phyloP scores from a whole-genome alignment of 495 filamentous ascomycete genomes.

The Hamigera avellanea region DNA sequence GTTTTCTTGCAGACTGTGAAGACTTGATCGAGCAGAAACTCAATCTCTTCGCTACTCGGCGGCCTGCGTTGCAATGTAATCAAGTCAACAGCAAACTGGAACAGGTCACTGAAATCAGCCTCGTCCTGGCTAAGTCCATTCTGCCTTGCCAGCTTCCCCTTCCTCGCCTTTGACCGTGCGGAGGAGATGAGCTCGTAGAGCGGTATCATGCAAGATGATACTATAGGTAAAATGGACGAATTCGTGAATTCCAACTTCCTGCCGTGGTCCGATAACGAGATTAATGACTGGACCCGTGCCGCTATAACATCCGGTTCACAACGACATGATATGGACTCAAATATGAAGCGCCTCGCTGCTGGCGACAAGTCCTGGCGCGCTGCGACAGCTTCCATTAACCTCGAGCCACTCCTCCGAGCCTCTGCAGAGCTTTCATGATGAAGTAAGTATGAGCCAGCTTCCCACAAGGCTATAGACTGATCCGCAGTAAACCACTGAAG shows the following conservation, averaged over 20 bases:
- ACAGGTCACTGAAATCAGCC: constrained; percentile 53
- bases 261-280: constrained; percentile 34
- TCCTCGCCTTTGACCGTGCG: constrained; percentile 33
- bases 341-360: constrained; percentile 20
- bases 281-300: constrained; percentile 27
- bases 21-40: constrained; percentile 51
- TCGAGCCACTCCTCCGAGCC: constrained; percentile 24
- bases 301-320: constrained; percentile 30
- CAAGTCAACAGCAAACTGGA: constrained; percentile 64
- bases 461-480: constrained; percentile 31
- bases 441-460: constrained; percentile 28
- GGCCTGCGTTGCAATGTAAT: constrained; percentile 76
- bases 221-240: constrained; percentile 28
- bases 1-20: constrained; percentile 68
- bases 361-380: constrained; percentile 31
- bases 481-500: constrained; percentile 28
- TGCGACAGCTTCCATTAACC: constrained; percentile 27
- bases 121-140: constrained; percentile 46
- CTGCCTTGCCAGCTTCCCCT: constrained; percentile 35
- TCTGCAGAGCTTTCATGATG: constrained; percentile 26
- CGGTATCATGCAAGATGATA: constrained; percentile 30
- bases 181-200: constrained; percentile 27
- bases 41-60: constrained; percentile 55
- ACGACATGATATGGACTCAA: constrained; percentile 24
- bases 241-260: constrained; percentile 32